These are phyloP conservation scores for Monosporascus cannonballus DNA, from an alignment of 2,329 filamentous ascomycete genomes.

Conservation along the genomic window DNA sequence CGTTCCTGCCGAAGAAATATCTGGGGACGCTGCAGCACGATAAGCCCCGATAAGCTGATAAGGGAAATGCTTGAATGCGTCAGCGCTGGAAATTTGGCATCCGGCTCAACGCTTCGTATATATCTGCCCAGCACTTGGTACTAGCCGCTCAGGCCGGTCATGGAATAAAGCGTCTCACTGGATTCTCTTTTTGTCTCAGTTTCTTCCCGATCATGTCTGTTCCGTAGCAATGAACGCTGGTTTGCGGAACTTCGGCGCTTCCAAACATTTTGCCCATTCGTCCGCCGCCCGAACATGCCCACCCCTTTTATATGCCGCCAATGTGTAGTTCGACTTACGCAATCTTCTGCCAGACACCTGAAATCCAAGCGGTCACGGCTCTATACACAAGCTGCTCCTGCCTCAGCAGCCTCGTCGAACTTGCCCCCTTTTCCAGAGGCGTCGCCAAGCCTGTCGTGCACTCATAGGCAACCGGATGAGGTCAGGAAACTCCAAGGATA, in stretches of 20 bases:
- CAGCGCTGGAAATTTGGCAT: neutral
- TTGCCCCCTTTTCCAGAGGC: conserved; percentile 2
- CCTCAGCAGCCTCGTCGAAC: conserved; percentile 1
- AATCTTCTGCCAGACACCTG: neutral
- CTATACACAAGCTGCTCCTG: conserved; percentile 9
- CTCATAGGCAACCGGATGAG: neutral
- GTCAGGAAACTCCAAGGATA: neutral
- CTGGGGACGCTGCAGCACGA: neutral
- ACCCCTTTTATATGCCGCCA: conserved; percentile 23
- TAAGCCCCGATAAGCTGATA: neutral
- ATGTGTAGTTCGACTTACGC: conserved; percentile 20
- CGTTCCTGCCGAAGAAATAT: neutral
- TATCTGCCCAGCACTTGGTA: no score
- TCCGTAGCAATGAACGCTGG: neutral
- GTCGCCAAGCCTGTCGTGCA: neutral
- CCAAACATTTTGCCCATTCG: neutral
- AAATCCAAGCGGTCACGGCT: conserved; percentile 7
- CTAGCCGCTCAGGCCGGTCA: no score
- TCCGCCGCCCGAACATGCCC: conserved; percentile 16
- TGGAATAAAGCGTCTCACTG: no score
- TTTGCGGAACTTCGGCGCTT: neutral
- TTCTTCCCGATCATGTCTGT: neutral
- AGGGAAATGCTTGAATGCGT: neutral
- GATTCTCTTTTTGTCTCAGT: no score
- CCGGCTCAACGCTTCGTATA: no score